phyloP scores from a whole-genome alignment of 1,139 yeast genomes.

The Hyphopichia fennica region DNA sequence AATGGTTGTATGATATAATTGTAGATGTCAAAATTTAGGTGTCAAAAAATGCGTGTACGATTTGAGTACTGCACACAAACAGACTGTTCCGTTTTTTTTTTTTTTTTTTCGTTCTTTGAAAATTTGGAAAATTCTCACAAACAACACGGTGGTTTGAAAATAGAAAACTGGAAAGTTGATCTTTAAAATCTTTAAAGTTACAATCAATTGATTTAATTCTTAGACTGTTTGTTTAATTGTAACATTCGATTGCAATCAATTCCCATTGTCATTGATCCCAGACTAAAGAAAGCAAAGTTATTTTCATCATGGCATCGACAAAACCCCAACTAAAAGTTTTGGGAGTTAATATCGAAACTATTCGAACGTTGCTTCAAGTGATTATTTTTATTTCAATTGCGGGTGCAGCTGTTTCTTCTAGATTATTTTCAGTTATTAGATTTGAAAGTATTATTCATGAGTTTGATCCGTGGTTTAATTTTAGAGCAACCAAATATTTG shows the following conservation, averaged over 20 bases:
- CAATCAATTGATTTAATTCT: not conserved
- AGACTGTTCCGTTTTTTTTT: not conserved
- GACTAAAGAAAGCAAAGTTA: not conserved
- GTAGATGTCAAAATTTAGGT: not conserved
- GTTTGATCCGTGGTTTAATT: conserved; percentile 99
- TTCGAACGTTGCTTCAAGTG: conserved; percentile 55
- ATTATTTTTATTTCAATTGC: conserved; percentile 71
- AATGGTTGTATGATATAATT: too few species aligned
- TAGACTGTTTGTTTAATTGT: not conserved
- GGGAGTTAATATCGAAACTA: conserved; percentile 40
- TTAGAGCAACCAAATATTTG: conserved; percentile 88
- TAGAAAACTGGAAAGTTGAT: not conserved
- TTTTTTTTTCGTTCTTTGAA: not conserved
- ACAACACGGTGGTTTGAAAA: conserved; percentile 11
- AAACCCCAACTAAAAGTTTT: conserved; percentile 24
- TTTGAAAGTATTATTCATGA: conserved; percentile 98
- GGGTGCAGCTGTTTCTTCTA: conserved; percentile 87
- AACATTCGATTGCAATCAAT: not conserved
- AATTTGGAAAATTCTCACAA: conserved; percentile 3
- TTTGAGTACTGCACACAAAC: conserved; percentile 5
- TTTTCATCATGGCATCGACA: conserved; percentile 11
- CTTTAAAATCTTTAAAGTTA: not conserved
- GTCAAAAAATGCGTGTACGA: not conserved
- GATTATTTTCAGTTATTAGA: conserved; percentile 77
- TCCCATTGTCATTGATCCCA: not conserved